Base-by-base conservation (phyloP, 2,329 filamentous ascomycete species). In the Aspergillus costaricaensis region DNA sequence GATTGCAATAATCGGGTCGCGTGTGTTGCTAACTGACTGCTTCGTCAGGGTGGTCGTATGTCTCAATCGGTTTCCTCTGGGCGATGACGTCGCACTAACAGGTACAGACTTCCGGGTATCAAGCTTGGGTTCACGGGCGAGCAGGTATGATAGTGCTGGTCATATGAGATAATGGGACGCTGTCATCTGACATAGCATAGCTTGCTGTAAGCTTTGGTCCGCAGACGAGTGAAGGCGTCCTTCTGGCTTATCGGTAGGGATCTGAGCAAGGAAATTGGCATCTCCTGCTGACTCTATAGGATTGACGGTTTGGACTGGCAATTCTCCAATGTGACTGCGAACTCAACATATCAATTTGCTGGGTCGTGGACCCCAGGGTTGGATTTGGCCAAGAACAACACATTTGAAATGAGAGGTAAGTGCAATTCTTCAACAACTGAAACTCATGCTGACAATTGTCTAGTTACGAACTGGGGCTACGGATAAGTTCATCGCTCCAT, bases 391-490 rank as follows among this genome's bases (percentile, higher is more conserved):
- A 77, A 70, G 43, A 80, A 80, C 1, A 78, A 79, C 32, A 80
- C 77, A 0, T 85, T 87, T 59, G 85, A 87, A 68, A 72, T 87
- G 66, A 76, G 84, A 62, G 71, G 70, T 73, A 65, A n/a, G 59
- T n/a, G 10, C 4, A 9, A 6, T 21, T 6, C 17, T 44, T 4
- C 17, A 17, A 19, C 21, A 6, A 36, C 39, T 1, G 4, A 36
- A 36, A 15, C 32, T 8, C 41, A 39, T 9, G 52, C 54, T 15
- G 10, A 23, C 41, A 2, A 0, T 47, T 19, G 19, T 43, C 9
- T 57, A 68, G 85, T 87, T 15, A 85, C 85, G 1, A 88, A 88
- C 65, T 88, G 84, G 84, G 84, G 79, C 15, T 83, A 83, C 65
- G 85, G 85, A 73, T 73, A 72, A 72, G 71, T 73, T 32, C 36